Conservation (phyloP, 2,329 filamentous ascomycete genomes). For the Thielaviopsis populi region DNA sequence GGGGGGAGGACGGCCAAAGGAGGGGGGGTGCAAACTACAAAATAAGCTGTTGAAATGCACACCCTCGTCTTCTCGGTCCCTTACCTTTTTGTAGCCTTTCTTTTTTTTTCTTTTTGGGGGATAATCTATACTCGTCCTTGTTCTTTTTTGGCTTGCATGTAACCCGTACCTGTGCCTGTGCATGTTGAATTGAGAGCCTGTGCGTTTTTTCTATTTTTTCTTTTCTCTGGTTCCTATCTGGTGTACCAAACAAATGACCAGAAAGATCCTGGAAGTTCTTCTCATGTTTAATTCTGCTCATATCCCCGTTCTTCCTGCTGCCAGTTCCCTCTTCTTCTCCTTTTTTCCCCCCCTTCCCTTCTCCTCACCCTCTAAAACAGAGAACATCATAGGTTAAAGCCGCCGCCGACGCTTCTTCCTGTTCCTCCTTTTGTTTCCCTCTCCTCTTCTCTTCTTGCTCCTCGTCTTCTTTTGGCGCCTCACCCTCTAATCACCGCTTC, state of each 20-base stretch:
- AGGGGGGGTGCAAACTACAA: background rate
- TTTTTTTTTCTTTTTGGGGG: too few relatives aligned
- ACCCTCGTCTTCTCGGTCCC: background rate
- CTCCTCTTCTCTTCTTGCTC: conserved; percentile 23
- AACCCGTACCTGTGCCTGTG: conserved; percentile 2
- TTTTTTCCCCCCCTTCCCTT: conserved; percentile 21
- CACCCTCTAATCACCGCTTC: conserved; percentile 48
- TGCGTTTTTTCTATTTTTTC: background rate
- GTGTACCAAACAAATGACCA: background rate
- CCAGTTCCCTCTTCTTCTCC: background rate
- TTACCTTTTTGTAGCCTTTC: conserved; percentile 1
- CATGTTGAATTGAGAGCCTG: background rate
- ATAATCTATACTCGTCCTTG: background rate
- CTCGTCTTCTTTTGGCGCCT: conserved; percentile 20
- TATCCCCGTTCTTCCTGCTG: conserved; percentile 2
- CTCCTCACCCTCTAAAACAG: conserved; percentile 26
- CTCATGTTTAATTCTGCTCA: background rate
- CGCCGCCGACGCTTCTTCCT: conserved; percentile 25
- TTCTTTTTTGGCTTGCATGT: conserved; percentile 1
- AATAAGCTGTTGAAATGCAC: background rate
- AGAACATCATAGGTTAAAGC: conserved; percentile 39
- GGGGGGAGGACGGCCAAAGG: background rate
- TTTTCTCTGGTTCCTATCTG: background rate
- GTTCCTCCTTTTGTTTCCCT: conserved; percentile 32
- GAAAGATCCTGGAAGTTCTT: background rate